Percentiles rank a stretch among this genome's conserved stretches.
Conservation (phyloP, 1,284 basidiomycete species). For the Xerocomus amazonicus region DNA sequence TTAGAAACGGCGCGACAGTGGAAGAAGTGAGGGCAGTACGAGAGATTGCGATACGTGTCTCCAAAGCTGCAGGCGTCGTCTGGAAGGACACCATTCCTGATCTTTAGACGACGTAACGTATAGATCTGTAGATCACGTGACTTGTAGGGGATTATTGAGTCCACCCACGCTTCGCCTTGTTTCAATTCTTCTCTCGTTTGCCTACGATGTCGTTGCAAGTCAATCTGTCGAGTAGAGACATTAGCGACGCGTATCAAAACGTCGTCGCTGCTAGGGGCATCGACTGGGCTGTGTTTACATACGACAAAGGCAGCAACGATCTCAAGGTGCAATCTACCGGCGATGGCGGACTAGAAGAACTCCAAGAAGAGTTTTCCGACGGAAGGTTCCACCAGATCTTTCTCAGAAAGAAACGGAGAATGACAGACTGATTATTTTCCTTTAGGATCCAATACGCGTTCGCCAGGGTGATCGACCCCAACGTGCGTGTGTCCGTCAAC, state of each 20-base stretch:
- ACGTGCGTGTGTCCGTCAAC: slow-evolving; percentile 45
- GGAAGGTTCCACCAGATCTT: slow-evolving; percentile 59
- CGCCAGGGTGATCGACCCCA: slow-evolving; percentile 82
- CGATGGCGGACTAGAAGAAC: slow-evolving; percentile 83
- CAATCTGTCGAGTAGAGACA: slow-evolving; percentile 69
- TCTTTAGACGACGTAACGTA: neutral
- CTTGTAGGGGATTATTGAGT: too few relatives aligned
- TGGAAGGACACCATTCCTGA: slow-evolving; percentile 21
- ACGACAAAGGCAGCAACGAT: slow-evolving; percentile 85
- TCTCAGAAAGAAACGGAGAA: too few relatives aligned
- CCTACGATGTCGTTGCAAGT: slow-evolving; percentile 69
- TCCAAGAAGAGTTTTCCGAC: slow-evolving; percentile 93
- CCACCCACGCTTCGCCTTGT: too few relatives aligned
- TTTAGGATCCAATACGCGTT: slow-evolving; percentile 93
- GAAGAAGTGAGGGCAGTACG: slow-evolving; percentile 42
- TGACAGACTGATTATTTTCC: neutral
- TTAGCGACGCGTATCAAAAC: slow-evolving; percentile 77
- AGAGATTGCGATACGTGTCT: slow-evolving; percentile 40
- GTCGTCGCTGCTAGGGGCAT: slow-evolving; percentile 72
- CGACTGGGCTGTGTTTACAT: slow-evolving; percentile 87
- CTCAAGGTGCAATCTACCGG: slow-evolving; percentile 86
- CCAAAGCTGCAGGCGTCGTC: slow-evolving; percentile 20
- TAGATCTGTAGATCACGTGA: slow-evolving; percentile 17
- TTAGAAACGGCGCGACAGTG: slow-evolving; percentile 39
- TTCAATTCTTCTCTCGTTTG: too few relatives aligned